Evolutionary conservation across 2,329 filamentous ascomycete species (phyloP).

Genomic region (Knoxdaviesia proteae): DNA sequence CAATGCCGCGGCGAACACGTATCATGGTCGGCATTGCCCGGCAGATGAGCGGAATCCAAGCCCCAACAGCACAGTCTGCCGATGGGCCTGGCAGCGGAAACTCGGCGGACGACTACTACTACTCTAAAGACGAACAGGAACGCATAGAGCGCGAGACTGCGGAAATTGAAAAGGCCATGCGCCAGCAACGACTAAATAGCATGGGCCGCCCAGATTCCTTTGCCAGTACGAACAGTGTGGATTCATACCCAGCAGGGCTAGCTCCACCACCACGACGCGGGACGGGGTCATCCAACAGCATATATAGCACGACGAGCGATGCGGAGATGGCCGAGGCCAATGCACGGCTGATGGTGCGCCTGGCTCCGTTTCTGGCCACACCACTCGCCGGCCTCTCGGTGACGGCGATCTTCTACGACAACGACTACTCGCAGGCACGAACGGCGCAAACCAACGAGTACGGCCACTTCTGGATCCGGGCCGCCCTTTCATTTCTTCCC

Average conservation of each 20-base stretch:
- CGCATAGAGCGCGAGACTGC: too few species aligned
- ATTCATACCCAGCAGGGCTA: conserved; percentile 18
- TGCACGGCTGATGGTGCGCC: conserved; percentile 64
- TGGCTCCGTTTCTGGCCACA: conserved; percentile 77
- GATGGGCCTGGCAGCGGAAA: too few species aligned
- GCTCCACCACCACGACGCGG: conserved; percentile 15
- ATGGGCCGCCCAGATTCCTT: too few species aligned
- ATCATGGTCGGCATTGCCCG: conserved; percentile 71
- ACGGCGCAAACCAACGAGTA: conserved; percentile 73
- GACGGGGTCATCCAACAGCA: conserved; percentile 13
- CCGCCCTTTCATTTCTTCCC: conserved; percentile 71
- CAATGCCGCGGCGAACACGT: conserved; percentile 71
- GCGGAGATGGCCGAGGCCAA: conserved; percentile 66
- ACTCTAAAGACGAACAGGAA: too few species aligned
- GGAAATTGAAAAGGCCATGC: too few species aligned
- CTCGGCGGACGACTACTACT: too few species aligned
- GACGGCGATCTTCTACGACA: conserved; percentile 90
- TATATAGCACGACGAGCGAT: conserved; percentile 21
- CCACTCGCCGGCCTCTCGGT: conserved; percentile 60
- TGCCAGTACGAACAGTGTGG: too few species aligned
- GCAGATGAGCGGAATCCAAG: conserved; percentile 57
- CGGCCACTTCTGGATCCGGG: conserved; percentile 69
- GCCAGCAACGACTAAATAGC: too few species aligned
- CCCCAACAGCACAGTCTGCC: too few species aligned
- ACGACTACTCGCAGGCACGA: conserved; percentile 58